These are phyloP conservation scores for Hydnum rufescens DNA, from an alignment of 768 basidiomycete genomes.

Conservation along the genomic window DNA sequence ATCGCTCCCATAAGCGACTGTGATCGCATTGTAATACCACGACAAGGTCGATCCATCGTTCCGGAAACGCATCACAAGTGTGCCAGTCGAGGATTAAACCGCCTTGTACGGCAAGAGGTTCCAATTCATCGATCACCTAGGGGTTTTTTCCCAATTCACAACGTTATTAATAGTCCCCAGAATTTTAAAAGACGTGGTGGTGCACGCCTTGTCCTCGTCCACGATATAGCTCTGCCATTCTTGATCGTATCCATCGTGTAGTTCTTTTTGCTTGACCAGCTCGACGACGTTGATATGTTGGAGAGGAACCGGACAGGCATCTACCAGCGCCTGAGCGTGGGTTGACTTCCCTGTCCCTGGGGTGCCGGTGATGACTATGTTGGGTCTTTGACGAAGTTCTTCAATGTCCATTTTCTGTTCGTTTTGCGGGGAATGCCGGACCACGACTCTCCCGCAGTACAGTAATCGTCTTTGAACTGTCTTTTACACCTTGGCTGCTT, in stretches of 20 bases:
- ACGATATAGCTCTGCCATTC: slow-evolving; percentile 92
- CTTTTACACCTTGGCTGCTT: no score
- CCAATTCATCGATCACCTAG: slow-evolving; percentile 77
- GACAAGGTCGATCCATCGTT: slow-evolving; percentile 91
- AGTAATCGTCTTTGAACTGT: no score
- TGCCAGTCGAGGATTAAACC: slow-evolving; percentile 90
- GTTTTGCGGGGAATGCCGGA: no score
- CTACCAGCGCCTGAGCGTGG: slow-evolving; percentile 64
- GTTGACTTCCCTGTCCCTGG: slow-evolving; percentile 69
- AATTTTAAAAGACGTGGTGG: slow-evolving; percentile 10
- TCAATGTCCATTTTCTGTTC: neutral
- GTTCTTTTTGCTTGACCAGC: slow-evolving; percentile 58
- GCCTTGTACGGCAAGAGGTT: slow-evolving; percentile 44
- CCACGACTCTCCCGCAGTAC: no score
- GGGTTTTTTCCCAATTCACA: neutral
- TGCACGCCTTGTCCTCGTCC: slow-evolving; percentile 86
- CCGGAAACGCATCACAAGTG: slow-evolving; percentile 81
- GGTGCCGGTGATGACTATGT: slow-evolving; percentile 72
- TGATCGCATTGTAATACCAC: slow-evolving; percentile 86
- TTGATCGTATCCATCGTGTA: slow-evolving; percentile 74
- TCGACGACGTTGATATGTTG: slow-evolving; percentile 82
- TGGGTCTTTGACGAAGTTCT: slow-evolving; percentile 10
- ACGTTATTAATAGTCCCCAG: neutral
- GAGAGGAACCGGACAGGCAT: slow-evolving; percentile 48
- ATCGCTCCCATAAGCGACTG: slow-evolving; percentile 64